Evolutionary conservation across 306 rosid species (phyloP).

Genomic region (Inga leiocalycina): DNA sequence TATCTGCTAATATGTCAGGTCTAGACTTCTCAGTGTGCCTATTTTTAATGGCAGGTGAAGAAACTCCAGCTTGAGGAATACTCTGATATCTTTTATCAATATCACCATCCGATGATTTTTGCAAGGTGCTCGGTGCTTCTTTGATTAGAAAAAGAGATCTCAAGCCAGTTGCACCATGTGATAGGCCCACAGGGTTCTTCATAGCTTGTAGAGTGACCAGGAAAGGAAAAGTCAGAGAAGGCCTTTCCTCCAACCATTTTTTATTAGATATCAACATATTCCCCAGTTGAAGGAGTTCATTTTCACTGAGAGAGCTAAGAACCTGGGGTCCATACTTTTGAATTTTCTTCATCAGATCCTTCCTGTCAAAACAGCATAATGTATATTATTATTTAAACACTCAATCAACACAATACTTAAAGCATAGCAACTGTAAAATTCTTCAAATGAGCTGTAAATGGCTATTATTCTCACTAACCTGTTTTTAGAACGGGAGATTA

Average conservation of each 20-base stretch:
- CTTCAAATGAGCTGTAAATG: conserved; percentile 2
- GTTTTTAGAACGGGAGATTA: conserved; percentile 66
- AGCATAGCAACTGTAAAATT: conserved; percentile 9
- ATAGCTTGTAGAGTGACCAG: conserved; percentile 37
- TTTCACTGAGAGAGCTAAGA: conserved; percentile 47
- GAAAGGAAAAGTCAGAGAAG: conserved; percentile 60
- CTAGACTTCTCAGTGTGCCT: conserved; percentile 42
- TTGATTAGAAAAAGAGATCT: conserved; percentile 53
- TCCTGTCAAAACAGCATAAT: conserved; percentile 51
- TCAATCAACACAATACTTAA: conserved; percentile 21
- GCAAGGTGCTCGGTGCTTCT: conserved; percentile 25
- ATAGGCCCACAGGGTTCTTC: conserved; percentile 32
- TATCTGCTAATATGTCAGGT: conserved; percentile 51
- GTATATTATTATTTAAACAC: conserved; percentile 13
- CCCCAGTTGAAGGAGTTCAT: conserved; percentile 60
- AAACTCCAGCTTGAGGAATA: conserved; percentile 41
- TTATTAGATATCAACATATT: conserved; percentile 67
- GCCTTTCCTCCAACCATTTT: conserved; percentile 79
- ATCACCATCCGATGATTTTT: conserved; percentile 43
- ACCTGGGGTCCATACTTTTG: conserved; percentile 53
- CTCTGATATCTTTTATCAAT: conserved; percentile 43
- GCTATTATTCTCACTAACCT: conserved; percentile 54
- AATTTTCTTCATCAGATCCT: conserved; percentile 62
- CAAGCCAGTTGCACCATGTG: conserved; percentile 49
- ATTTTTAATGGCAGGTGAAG: conserved; percentile 34